phyloP scores from a whole-genome alignment of 2,329 filamentous ascomycete genomes.

The Cladosporium sp. region DNA sequence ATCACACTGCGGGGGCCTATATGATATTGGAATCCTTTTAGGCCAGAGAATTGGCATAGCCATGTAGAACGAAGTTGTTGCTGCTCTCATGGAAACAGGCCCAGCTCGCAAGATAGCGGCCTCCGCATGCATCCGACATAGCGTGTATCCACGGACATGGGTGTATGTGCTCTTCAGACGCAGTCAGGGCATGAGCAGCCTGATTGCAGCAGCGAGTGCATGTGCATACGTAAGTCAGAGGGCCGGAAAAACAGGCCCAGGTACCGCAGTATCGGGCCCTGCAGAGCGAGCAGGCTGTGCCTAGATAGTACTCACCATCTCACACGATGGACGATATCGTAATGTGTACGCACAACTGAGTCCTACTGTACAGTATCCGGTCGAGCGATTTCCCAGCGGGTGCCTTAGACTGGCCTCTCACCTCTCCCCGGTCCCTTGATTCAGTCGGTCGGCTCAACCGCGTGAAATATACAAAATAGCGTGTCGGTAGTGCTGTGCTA shows the following conservation, averaged over 20 bases:
- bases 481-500: slow-evolving; percentile 1
- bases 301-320: background rate
- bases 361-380: background rate
- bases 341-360: background rate
- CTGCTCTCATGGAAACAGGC: background rate
- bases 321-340: no score
- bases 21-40: background rate
- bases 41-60: background rate
- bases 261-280: background rate
- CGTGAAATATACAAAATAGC: background rate
- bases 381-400: background rate
- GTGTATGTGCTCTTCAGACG: slow-evolving; percentile 8
- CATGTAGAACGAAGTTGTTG: background rate
- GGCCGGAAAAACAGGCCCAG: background rate
- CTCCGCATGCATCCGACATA: background rate
- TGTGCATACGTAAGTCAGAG: background rate
- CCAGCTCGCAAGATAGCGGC: background rate
- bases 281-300: background rate
- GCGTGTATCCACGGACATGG: background rate
- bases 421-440: background rate
- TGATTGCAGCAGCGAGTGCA: background rate
- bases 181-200: slow-evolving; percentile 5
- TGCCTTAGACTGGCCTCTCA: background rate
- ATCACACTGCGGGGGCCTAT: background rate
- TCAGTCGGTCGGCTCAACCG: slow-evolving; percentile 5